phyloP scores from a whole-genome alignment of 1,284 basidiomycete genomes.

The Moniliophthora roreri region DNA sequence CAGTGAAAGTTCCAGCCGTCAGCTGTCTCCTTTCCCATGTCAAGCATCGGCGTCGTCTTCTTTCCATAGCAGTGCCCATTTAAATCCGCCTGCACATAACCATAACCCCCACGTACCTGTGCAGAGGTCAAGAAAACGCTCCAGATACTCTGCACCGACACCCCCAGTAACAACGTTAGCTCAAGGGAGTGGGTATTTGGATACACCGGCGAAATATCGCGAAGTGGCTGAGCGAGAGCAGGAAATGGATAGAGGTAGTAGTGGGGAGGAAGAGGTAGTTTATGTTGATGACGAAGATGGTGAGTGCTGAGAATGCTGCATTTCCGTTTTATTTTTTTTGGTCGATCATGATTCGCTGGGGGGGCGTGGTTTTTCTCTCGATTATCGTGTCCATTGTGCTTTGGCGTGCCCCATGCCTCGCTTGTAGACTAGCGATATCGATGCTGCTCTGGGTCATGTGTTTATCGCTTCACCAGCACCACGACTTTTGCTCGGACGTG shows the following conservation, averaged over 20 bases:
- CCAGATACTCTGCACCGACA: slow-evolving; percentile 54
- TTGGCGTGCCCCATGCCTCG: no score
- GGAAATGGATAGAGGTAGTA: no score
- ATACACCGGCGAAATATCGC: slow-evolving; percentile 63
- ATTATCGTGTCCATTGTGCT: no score
- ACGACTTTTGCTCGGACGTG: no score
- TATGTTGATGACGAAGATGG: slow-evolving; percentile 15
- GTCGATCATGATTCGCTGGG: no score
- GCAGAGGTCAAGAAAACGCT: slow-evolving; percentile 51
- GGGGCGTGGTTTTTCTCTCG: no score
- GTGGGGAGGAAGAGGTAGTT: slow-evolving; percentile 40
- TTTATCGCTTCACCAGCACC: no score
- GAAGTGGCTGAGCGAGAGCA: slow-evolving; percentile 39
- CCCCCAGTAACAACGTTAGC: slow-evolving; percentile 48
- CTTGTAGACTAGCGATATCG: no score
- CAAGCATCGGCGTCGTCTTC: background rate
- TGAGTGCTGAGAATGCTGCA: background rate
- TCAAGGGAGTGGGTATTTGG: slow-evolving; percentile 60
- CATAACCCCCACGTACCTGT: no score
- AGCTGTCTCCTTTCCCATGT: background rate
- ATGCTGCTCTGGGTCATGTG: no score
- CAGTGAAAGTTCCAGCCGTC: background rate
- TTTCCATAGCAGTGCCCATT: no score
- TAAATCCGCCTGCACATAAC: slow-evolving; percentile 11
- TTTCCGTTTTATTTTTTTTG: no score